Percentiles rank a stretch among this genome's conserved stretches.
Evolutionary conservation across 2,329 filamentous ascomycete species (phyloP).

Genomic region (Hypoxylon sp.): DNA sequence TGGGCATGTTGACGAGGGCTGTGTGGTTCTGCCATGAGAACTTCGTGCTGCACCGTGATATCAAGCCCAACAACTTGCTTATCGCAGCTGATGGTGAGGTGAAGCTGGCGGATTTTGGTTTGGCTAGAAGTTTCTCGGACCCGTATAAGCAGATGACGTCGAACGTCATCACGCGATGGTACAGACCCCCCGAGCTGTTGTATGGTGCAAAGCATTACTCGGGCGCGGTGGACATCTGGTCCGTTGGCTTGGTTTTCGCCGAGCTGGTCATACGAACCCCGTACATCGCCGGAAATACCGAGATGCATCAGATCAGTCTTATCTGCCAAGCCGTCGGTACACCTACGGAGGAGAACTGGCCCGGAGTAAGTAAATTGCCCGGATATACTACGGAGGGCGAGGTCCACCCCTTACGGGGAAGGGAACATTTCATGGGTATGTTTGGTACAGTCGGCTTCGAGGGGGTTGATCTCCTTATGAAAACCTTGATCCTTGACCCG

Average conservation of each 20-base stretch:
- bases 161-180: constrained; percentile 97
- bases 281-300: constrained; percentile 85
- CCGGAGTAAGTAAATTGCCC: constrained; percentile 83
- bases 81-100: constrained; percentile 93
- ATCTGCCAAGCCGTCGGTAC: constrained; percentile 90
- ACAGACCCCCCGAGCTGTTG: constrained; percentile 91
- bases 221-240: constrained; percentile 94
- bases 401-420: constrained; percentile 70
- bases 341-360: constrained; percentile 95
- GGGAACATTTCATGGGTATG: constrained; percentile 78
- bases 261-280: constrained; percentile 87
- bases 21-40: constrained; percentile 98
- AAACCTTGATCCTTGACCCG: constrained; percentile 88
- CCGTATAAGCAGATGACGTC: constrained; percentile 90
- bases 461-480: constrained; percentile 89
- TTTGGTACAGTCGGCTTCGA: constrained; percentile 85
- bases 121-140: constrained; percentile 90
- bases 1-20: constrained; percentile 93
- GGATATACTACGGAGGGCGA: constrained; percentile 81
- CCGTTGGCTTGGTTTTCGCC: constrained; percentile 90
- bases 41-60: constrained; percentile 93
- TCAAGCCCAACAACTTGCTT: constrained; percentile 98
- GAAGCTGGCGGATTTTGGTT: constrained; percentile 97
- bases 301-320: constrained; percentile 86
- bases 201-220: constrained; percentile 91